phyloP scores from a whole-genome alignment of 257 asterid species.

The Primulina huaijiensis region DNA sequence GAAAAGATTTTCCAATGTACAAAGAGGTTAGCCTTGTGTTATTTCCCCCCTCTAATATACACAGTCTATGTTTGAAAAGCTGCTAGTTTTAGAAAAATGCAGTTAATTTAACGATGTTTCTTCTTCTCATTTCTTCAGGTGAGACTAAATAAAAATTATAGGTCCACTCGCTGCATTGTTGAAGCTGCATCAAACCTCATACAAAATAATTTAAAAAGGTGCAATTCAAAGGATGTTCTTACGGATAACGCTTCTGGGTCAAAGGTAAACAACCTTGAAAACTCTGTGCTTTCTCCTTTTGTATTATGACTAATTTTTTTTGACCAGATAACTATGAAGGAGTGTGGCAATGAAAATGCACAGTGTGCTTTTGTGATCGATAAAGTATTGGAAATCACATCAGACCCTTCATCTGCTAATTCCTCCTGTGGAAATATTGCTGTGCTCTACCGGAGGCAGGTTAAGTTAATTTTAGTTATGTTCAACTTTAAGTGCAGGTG shows the following conservation, averaged over 20 bases:
- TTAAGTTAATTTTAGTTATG: slow-evolving; percentile 35
- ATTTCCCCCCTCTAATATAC: slow-evolving; percentile 1
- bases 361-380: slow-evolving; percentile 94
- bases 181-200: slow-evolving; percentile 91
- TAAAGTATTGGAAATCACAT: slow-evolving; percentile 73
- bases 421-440: slow-evolving; percentile 67
- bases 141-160: slow-evolving; percentile 74
- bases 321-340: slow-evolving; percentile 73
- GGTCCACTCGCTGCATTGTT: slow-evolving; percentile 90
- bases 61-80: slow-evolving; percentile 13
- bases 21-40: slow-evolving; percentile 69
- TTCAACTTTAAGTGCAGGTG: slow-evolving; percentile 22
- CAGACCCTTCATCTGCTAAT: slow-evolving; percentile 60
- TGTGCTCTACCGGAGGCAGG: slow-evolving; percentile 98
- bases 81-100: slow-evolving; percentile 13
- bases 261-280: slow-evolving; percentile 49
- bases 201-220: slow-evolving; percentile 63
- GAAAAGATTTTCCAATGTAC: slow-evolving; percentile 79
- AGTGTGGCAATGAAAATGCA: slow-evolving; percentile 86
- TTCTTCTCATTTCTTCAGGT: slow-evolving; percentile 50
- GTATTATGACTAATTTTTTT: slow-evolving; percentile 18
- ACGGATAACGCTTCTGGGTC: slow-evolving; percentile 84
- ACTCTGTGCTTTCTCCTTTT: slow-evolving; percentile 9
- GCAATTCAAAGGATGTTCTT: slow-evolving; percentile 62
- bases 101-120: slow-evolving; percentile 22